phyloP scores from a whole-genome alignment of 2,329 filamentous ascomycete species.

The Aspergillus melleus region DNA sequence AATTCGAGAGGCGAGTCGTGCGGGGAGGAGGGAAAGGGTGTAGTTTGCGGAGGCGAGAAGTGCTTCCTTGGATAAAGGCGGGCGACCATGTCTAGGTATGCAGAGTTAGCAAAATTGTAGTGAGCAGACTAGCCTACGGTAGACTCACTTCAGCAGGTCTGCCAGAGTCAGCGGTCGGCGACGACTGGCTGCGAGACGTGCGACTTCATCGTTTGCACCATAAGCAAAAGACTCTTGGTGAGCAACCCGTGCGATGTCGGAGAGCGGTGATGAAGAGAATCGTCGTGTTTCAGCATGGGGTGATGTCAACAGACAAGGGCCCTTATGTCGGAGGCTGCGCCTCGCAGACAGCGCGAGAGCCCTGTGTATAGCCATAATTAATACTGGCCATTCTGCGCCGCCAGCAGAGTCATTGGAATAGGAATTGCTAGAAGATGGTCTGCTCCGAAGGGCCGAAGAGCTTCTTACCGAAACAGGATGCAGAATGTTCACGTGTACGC shows the following conservation, averaged over 20 bases:
- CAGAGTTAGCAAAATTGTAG: background rate
- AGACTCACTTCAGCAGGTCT: constrained; percentile 77
- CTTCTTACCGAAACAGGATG: constrained; percentile 1
- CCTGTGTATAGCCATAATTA: constrained; percentile 23
- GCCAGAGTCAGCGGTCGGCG: constrained; percentile 80
- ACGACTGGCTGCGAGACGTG: constrained; percentile 71
- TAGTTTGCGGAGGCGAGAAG: constrained; percentile 93
- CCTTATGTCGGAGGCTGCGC: constrained; percentile 4
- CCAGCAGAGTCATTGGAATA: background rate
- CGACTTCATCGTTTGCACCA: constrained; percentile 73
- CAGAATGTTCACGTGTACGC: constrained; percentile 4
- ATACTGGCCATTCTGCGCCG: constrained; percentile 20
- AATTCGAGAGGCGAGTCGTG: constrained; percentile 89
- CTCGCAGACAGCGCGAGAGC: constrained; percentile 13
- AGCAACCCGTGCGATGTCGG: constrained; percentile 16
- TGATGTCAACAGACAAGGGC: background rate
- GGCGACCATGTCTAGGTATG: constrained; percentile 66
- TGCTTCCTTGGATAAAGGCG: constrained; percentile 76
- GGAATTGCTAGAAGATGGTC: background rate
- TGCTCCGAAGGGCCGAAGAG: background rate
- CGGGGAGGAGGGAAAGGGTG: constrained; percentile 86
- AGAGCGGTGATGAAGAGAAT: constrained; percentile 20
- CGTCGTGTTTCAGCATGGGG: constrained; percentile 10
- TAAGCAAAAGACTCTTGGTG: constrained; percentile 49
- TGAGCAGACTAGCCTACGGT: background rate